Conservation (phyloP, 1,284 basidiomycete species). For the Coniferiporia weirii region DNA sequence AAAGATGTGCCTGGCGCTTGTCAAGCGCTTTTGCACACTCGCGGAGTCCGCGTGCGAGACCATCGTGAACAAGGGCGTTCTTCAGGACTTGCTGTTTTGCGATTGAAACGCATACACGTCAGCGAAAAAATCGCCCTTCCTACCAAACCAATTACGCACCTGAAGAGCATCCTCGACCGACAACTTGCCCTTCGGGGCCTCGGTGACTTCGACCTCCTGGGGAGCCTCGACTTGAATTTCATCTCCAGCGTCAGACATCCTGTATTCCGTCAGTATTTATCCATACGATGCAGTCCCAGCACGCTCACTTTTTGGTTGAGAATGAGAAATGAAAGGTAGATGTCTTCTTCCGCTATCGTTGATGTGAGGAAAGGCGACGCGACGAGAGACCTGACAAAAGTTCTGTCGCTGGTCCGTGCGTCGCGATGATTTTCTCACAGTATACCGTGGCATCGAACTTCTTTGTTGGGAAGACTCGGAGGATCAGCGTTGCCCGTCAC, state of each 20-base stretch:
- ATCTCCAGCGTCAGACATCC: slow-evolving; percentile 99
- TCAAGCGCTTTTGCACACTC: slow-evolving; percentile 98
- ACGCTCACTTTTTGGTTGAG: slow-evolving; percentile 41
- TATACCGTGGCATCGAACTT: neutral
- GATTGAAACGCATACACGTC: too few species aligned
- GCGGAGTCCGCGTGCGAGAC: slow-evolving; percentile 95
- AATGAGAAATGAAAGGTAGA: slow-evolving; percentile 37
- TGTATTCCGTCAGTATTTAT: slow-evolving; percentile 25
- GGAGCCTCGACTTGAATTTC: slow-evolving; percentile 75
- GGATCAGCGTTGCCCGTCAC: neutral
- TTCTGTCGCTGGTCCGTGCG: slow-evolving; percentile 18
- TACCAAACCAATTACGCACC: slow-evolving; percentile 39
- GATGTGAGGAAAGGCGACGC: slow-evolving; percentile 40
- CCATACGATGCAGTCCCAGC: neutral
- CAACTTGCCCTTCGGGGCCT: slow-evolving; percentile 91
- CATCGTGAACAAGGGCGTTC: slow-evolving; percentile 96
- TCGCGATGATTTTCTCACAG: neutral
- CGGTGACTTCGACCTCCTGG: slow-evolving; percentile 78
- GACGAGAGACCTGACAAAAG: neutral
- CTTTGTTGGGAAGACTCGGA: too few species aligned
- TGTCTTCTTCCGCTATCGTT: slow-evolving; percentile 93
- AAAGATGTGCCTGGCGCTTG: slow-evolving; percentile 97
- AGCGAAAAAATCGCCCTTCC: too few species aligned
- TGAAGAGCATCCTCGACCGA: slow-evolving; percentile 97
- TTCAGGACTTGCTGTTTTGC: slow-evolving; percentile 79